Evolutionary conservation across 768 basidiomycete species (phyloP).

Genomic region (Lactifluus echinatus): DNA sequence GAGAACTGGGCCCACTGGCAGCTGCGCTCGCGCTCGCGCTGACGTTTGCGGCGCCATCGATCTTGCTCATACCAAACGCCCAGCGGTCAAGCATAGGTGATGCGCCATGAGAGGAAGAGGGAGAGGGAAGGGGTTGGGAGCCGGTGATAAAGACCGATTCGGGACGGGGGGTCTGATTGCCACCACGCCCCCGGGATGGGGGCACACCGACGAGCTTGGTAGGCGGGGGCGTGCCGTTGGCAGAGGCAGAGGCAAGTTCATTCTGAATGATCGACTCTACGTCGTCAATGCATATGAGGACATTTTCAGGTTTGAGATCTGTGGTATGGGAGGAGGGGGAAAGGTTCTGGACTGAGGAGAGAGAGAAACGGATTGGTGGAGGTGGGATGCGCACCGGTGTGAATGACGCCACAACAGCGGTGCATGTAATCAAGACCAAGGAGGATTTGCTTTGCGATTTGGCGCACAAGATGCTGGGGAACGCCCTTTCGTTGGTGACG

Average conservation of each 20-base stretch:
- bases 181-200: slow-evolving; percentile 84
- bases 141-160: slow-evolving; percentile 84
- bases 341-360: slow-evolving; percentile 9
- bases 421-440: slow-evolving; percentile 98
- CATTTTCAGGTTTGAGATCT: slow-evolving; percentile 98
- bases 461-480: slow-evolving; percentile 84
- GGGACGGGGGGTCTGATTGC: slow-evolving; percentile 88
- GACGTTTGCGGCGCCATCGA: slow-evolving; percentile 40
- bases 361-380: background rate
- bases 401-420: slow-evolving; percentile 92
- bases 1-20: slow-evolving; percentile 29
- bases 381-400: slow-evolving; percentile 53
- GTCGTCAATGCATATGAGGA: slow-evolving; percentile 93
- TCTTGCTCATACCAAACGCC: slow-evolving; percentile 89
- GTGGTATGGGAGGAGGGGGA: background rate
- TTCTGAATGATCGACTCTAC: slow-evolving; percentile 88
- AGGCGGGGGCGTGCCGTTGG: slow-evolving; percentile 34
- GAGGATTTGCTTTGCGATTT: slow-evolving; percentile 94
- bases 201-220: slow-evolving; percentile 88
- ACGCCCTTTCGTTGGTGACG: slow-evolving; percentile 98
- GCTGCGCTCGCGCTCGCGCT: slow-evolving; percentile 21
- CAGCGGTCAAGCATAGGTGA: slow-evolving; percentile 74
- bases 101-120: slow-evolving; percentile 57
- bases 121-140: slow-evolving; percentile 87
- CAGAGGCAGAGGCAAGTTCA: slow-evolving; percentile 55